A percentile compares a stretch with the other conserved stretches of the same genome.
Evolutionary conservation across 139 green algal species (phyloP).

Genomic region (Chlorella ohadii): DNA sequence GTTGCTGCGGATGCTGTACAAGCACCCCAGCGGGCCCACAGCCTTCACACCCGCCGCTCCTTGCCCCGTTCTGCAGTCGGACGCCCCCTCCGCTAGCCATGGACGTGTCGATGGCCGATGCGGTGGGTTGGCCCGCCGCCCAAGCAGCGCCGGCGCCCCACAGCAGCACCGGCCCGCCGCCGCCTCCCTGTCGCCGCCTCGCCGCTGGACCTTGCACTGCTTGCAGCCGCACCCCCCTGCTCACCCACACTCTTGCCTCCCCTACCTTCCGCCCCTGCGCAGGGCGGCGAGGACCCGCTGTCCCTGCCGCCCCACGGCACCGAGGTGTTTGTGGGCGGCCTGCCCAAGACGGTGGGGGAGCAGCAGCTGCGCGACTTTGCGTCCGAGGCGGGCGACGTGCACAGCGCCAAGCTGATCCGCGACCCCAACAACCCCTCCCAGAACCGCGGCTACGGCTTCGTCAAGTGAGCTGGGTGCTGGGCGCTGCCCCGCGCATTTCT

Average conservation of each 20-base stretch:
- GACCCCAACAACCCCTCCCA: slow-evolving; percentile 67
- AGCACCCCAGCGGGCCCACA: too few species aligned
- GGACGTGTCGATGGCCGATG: slow-evolving; percentile 13
- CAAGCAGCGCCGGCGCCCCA: too few species aligned
- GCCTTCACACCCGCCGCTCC: too few species aligned
- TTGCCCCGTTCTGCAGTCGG: too few species aligned
- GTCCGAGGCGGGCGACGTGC: slow-evolving; percentile 50
- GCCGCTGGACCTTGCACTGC: too few species aligned
- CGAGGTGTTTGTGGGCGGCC: slow-evolving; percentile 80
- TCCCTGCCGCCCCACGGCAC: slow-evolving; percentile 39
- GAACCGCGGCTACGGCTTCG: slow-evolving; percentile 86
- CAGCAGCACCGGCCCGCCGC: background rate
- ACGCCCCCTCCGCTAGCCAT: too few species aligned
- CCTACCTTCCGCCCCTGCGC: background rate
- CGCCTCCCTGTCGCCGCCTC: background rate
- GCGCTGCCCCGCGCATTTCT: too few species aligned
- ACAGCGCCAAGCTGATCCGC: slow-evolving; percentile 46
- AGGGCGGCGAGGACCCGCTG: slow-evolving; percentile 36
- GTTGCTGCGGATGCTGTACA: too few species aligned
- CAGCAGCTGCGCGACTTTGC: slow-evolving; percentile 60
- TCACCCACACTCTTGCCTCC: background rate
- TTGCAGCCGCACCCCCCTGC: too few species aligned
- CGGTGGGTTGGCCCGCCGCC: background rate
- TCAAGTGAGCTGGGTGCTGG: too few species aligned
- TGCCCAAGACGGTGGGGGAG: slow-evolving; percentile 70